phyloP scores from a whole-genome alignment of 495 filamentous ascomycete genomes.

The Monascus purpureus region DNA sequence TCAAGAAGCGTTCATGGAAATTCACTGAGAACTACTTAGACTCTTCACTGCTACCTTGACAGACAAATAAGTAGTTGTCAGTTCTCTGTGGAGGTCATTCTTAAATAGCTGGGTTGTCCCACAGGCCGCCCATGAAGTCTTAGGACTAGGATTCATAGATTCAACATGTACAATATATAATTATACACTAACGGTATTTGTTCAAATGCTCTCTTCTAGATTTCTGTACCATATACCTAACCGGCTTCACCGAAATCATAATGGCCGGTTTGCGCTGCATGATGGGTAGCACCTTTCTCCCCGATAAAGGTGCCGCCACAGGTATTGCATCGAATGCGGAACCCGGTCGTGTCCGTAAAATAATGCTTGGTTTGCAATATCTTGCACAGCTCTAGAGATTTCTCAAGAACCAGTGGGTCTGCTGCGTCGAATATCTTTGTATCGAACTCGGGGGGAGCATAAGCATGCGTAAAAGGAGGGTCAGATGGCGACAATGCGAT shows the following conservation, averaged over 20 bases:
- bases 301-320: conserved; percentile 64
- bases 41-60: too few species aligned
- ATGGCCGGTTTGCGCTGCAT: conserved; percentile 55
- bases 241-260: conserved; percentile 55
- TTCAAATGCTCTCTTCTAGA: too few species aligned
- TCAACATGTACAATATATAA: too few species aligned
- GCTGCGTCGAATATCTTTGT: conserved; percentile 59
- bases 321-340: conserved; percentile 66
- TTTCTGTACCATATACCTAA: too few species aligned
- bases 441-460: conserved; percentile 56
- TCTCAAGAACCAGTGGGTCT: conserved; percentile 54
- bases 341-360: conserved; percentile 77
- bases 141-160: too few species aligned
- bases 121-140: too few species aligned
- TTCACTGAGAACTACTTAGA: too few species aligned
- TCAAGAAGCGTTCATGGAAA: too few species aligned
- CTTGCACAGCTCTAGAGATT: conserved; percentile 57
- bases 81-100: too few species aligned
- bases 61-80: too few species aligned
- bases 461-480: conserved; percentile 39
- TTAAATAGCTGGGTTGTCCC: too few species aligned
- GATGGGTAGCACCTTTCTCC: conserved; percentile 52
- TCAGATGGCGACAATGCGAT: conserved; percentile 59
- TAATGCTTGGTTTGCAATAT: conserved; percentile 63
- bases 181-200: background rate